A percentile compares a stretch with the other conserved stretches of the same genome.
phyloP scores from a whole-genome alignment of 129 eudicot species.

The Tanacetum coccineum region DNA sequence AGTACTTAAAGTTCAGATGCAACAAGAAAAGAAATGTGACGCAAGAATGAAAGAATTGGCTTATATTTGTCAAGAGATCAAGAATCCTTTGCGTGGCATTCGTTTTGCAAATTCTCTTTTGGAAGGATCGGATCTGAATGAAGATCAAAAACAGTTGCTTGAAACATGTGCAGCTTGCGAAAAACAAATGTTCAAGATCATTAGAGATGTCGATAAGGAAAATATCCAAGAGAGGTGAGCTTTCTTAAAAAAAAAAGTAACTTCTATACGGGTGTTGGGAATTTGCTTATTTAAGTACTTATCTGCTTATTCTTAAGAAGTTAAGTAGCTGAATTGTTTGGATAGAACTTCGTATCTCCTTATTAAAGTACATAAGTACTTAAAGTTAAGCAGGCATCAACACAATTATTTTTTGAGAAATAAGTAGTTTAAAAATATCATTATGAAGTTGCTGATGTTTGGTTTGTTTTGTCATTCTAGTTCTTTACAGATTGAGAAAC shows the following conservation, averaged over 20 bases:
- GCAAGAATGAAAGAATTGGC: slow-evolving; percentile 74
- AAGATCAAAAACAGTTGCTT: slow-evolving; percentile 63
- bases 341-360: too few relatives aligned
- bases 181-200: slow-evolving; percentile 72
- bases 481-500: slow-evolving; percentile 68
- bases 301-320: too few relatives aligned
- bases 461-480: slow-evolving; percentile 30
- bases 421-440: not conserved
- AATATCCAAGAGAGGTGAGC: slow-evolving; percentile 73
- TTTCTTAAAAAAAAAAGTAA: not conserved
- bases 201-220: slow-evolving; percentile 69
- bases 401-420: too few relatives aligned
- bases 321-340: too few relatives aligned
- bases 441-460: slow-evolving; percentile 2
- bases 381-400: too few relatives aligned
- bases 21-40: slow-evolving; percentile 49
- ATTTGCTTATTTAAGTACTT: too few relatives aligned
- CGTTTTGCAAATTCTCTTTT: slow-evolving; percentile 62
- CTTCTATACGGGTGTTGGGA: too few relatives aligned
- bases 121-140: slow-evolving; percentile 57
- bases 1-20: slow-evolving; percentile 51
- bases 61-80: slow-evolving; percentile 69
- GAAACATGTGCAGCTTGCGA: slow-evolving; percentile 71
- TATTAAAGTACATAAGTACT: too few relatives aligned
- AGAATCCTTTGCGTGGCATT: slow-evolving; percentile 69